Base-by-base conservation (phyloP, 306 rosid genomes). In the Luffa acutangula region DNA sequence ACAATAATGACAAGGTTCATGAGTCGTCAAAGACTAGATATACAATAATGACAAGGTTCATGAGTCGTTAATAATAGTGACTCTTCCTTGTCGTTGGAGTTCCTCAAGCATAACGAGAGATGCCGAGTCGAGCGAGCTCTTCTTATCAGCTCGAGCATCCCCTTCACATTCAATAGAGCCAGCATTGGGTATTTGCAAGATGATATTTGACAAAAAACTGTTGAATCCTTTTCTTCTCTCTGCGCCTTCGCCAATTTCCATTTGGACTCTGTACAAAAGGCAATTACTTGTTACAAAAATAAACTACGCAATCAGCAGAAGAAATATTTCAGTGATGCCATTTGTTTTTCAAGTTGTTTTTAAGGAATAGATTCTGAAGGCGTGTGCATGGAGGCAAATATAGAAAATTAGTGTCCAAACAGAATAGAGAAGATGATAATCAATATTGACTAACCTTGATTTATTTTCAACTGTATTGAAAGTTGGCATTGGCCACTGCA, bases 401-500 rank as follows among this genome's bases (percentile, higher is more conserved):
- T 10, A 11, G 17, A 39, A 39, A 39, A 17, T 37, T 65, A 15
- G 9, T 9, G 7, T 73, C 53, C 17, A 77, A 21, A n/a, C 15
- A 42, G 81, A 39, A 45, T 36, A 3, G 45, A 71, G 36, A 46
- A 72, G 58, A 12, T 21, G 14, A 5, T 37, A 48, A 69, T 64
- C 41, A 7, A 73, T 43, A n/a, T 77, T 69, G 64, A 64, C 81
- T 81, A 64, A 91, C 98, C 93, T 89, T n/a, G 89, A 93, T 77
- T 86, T 88, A 37, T 79, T 76, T 85, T 90, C 97, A 31, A 83
- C 79, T 65, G 97, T 8, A 37, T 82, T 81, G 77, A 88, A 89
- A 31, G 82, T 54, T 20, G 99, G 99, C 85, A 85, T 87, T 69
- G 85, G 94, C 99, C 99, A 96, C 81, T 88, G 94, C 78, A 80